These are phyloP conservation scores for Hymenochaete sp. DNA, from an alignment of 1,284 basidiomycete genomes.

Conservation along the genomic window DNA sequence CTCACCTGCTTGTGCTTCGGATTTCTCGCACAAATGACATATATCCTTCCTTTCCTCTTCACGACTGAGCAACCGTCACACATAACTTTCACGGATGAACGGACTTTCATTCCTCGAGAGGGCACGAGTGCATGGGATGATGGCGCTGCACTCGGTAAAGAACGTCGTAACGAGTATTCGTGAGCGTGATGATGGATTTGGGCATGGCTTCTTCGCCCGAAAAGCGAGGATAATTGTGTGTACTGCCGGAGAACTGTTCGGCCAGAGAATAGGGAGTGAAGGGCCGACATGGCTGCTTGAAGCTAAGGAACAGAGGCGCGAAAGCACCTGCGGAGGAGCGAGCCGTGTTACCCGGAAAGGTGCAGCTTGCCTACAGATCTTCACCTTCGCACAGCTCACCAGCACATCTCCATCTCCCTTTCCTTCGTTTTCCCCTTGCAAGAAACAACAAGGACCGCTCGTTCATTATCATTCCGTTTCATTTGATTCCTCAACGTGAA, in stretches of 20 bases:
- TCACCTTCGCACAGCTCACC: too few relatives aligned
- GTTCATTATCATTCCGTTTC: too few relatives aligned
- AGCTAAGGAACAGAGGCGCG: not conserved
- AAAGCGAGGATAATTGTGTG: constrained; percentile 24
- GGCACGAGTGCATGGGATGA: constrained; percentile 28
- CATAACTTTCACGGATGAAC: constrained; percentile 87
- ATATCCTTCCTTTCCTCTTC: constrained; percentile 83
- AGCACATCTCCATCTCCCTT: too few relatives aligned
- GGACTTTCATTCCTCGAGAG: constrained; percentile 89
- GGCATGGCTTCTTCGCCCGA: constrained; percentile 18
- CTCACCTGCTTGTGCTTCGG: constrained; percentile 97
- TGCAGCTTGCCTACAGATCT: too few relatives aligned
- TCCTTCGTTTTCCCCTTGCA: too few relatives aligned
- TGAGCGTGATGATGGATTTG: constrained; percentile 27
- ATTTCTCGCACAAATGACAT: constrained; percentile 90
- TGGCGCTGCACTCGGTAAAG: too few relatives aligned
- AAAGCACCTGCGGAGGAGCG: too few relatives aligned
- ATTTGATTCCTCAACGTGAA: too few relatives aligned
- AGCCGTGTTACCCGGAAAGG: too few relatives aligned
- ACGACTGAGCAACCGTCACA: constrained; percentile 87
- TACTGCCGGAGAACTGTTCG: constrained; percentile 49
- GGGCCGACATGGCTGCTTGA: constrained; percentile 33
- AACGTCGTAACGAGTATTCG: too few relatives aligned
- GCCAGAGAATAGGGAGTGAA: constrained; percentile 56
- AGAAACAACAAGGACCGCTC: too few relatives aligned